A percentile compares a stretch with the other conserved stretches of the same genome.
phyloP scores from a whole-genome alignment of 2,329 filamentous ascomycete species.

The Sporothrix pseudoabietina region DNA sequence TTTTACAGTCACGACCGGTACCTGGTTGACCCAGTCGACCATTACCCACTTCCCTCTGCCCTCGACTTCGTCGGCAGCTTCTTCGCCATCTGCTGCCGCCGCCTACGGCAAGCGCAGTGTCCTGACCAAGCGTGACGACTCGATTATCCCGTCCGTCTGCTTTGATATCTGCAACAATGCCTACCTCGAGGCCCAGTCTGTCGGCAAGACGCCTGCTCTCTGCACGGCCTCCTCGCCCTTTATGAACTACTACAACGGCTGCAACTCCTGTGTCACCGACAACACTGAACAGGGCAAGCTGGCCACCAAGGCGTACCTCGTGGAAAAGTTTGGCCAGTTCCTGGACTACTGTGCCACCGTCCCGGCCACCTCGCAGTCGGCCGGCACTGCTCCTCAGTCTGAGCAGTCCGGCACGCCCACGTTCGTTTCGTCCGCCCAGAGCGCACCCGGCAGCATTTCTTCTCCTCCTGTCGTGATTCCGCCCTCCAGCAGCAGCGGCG shows the following conservation, averaged over 20 bases:
- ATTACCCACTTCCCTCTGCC: conserved; percentile 47
- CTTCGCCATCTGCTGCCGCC: conserved; percentile 11
- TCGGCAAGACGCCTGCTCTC: conserved; percentile 52
- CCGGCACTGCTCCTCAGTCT: conserved; percentile 15
- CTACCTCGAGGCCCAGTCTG: conserved; percentile 48
- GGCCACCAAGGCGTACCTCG: conserved; percentile 43
- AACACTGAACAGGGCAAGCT: conserved; percentile 39
- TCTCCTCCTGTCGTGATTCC: conserved; percentile 21
- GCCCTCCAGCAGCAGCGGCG: background rate
- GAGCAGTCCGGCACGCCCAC: conserved; percentile 22
- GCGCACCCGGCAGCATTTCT: conserved; percentile 15
- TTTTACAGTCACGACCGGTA: conserved; percentile 55
- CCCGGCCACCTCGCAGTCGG: conserved; percentile 8
- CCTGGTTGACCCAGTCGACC: conserved; percentile 56
- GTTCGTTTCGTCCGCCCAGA: conserved; percentile 30
- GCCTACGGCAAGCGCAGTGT: background rate
- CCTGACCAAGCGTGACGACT: conserved; percentile 47
- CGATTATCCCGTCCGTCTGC: conserved; percentile 52
- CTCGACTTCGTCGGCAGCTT: conserved; percentile 21
- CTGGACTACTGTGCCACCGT: conserved; percentile 48
- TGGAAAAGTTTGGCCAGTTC: conserved; percentile 48
- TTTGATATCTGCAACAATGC: conserved; percentile 56
- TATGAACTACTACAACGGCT: conserved; percentile 42
- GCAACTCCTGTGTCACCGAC: conserved; percentile 47
- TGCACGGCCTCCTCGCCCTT: conserved; percentile 52